Percentiles rank a stretch among this genome's conserved stretches.
Evolutionary conservation across 1,284 basidiomycete species (phyloP).

Genomic region (Tetrapyrgos nigripes): DNA sequence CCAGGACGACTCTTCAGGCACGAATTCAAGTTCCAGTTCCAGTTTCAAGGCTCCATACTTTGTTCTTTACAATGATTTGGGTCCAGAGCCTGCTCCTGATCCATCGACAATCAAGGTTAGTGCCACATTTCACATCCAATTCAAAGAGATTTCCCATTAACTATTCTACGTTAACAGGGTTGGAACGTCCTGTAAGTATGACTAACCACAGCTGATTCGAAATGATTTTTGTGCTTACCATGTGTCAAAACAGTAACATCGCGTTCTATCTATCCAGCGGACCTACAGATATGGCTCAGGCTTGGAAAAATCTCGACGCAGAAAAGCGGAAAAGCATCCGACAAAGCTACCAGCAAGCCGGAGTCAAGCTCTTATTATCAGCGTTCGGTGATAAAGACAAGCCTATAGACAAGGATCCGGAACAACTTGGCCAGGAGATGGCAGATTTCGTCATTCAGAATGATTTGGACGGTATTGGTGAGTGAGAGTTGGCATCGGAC

Average conservation of each 20-base stretch:
- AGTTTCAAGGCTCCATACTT: constrained; percentile 40
- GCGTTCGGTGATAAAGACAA: constrained; percentile 57
- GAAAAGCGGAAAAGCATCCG: constrained; percentile 36
- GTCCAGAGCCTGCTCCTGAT: constrained; percentile 43
- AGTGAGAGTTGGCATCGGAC: neutral
- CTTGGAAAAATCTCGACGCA: constrained; percentile 13
- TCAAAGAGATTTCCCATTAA: neutral
- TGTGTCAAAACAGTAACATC: constrained; percentile 37
- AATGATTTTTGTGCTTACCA: neutral
- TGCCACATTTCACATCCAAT: constrained; percentile 4
- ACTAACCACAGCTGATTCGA: neutral
- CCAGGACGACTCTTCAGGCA: neutral
- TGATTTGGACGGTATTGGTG: constrained; percentile 55
- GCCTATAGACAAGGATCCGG: constrained; percentile 50
- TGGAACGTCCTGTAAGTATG: constrained; percentile 53
- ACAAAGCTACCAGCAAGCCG: constrained; percentile 49
- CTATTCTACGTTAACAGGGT: constrained; percentile 35
- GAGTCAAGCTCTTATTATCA: constrained; percentile 54
- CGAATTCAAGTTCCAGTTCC: constrained; percentile 13
- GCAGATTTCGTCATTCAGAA: constrained; percentile 56
- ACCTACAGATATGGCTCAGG: constrained; percentile 43
- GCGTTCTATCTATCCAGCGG: constrained; percentile 52
- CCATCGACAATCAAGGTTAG: constrained; percentile 42
- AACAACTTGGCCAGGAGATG: constrained; percentile 47
- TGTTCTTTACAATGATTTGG: constrained; percentile 49